Percentiles rank a stretch among this genome's conserved stretches.
Conservation (phyloP, 1,284 basidiomycete species). For the Ceratobasidium sp. region DNA sequence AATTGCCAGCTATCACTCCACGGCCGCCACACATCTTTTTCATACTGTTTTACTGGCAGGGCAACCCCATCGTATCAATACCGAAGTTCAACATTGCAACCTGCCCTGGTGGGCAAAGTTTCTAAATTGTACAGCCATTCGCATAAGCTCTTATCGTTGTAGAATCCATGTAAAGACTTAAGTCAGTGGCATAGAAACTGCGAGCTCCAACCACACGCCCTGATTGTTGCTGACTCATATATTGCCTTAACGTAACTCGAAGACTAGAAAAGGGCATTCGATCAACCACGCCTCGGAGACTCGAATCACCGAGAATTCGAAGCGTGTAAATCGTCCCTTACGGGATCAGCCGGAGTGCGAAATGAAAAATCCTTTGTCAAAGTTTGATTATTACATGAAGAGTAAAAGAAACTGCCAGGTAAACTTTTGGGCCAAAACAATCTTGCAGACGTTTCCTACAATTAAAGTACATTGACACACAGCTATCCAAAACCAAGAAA, state of each 20-base stretch:
- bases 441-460: not conserved
- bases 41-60: not conserved
- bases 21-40: not conserved
- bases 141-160: not conserved
- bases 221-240: not conserved
- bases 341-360: not conserved
- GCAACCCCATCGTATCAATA: not conserved
- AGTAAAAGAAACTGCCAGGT: not conserved
- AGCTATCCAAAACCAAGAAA: not conserved
- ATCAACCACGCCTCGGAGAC: slow-evolving; percentile 16
- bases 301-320: slow-evolving; percentile 11
- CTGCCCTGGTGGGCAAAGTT: not conserved
- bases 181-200: not conserved
- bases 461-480: not conserved
- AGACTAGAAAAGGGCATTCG: slow-evolving; percentile 1
- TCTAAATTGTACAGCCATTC: not conserved
- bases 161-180: not conserved
- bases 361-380: slow-evolving; percentile 5
- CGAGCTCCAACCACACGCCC: not conserved
- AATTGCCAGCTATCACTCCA: not conserved
- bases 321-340: not conserved
- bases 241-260: not conserved
- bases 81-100: not conserved
- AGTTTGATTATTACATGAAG: not conserved
- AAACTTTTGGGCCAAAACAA: not conserved